Conservation (phyloP, 106 monocot species). For the Iris macrosiphon region DNA sequence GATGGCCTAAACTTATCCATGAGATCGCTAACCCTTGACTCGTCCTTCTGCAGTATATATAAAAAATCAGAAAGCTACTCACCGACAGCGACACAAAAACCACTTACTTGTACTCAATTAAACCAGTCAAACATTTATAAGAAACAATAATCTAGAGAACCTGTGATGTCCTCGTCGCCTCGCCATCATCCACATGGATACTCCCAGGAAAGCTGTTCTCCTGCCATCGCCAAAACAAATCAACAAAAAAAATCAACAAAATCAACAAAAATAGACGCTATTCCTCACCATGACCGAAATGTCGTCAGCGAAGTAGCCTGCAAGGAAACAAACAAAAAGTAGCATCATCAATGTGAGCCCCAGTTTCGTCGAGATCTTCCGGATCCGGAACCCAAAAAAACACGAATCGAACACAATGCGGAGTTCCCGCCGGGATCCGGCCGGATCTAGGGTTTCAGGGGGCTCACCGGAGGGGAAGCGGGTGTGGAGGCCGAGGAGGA, state of each 20-base stretch:
- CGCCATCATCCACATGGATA: neutral
- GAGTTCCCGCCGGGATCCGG: neutral
- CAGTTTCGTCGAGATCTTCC: constrained; percentile 1
- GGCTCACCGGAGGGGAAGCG: constrained; percentile 14
- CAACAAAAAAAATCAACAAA: neutral
- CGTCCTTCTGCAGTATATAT: constrained; percentile 7
- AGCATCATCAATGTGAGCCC: constrained; percentile 4
- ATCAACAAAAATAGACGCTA: neutral
- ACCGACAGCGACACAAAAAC: neutral
- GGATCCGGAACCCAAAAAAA: neutral
- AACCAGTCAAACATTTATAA: too few species aligned
- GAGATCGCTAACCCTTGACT: constrained; percentile 17
- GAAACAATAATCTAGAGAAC: too few species aligned
- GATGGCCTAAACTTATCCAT: constrained; percentile 11
- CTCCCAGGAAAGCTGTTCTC: neutral
- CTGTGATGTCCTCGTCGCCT: too few species aligned
- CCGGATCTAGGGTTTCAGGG: neutral
- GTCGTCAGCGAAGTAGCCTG: constrained; percentile 31
- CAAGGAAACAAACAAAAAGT: constrained; percentile 11
- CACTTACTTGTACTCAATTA: neutral
- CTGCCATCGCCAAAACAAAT: constrained; percentile 6
- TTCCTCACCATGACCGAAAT: constrained; percentile 17
- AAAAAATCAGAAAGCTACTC: neutral
- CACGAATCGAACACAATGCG: neutral
- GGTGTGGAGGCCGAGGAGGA: constrained; percentile 44